phyloP scores from a whole-genome alignment of 345 rosid genomes.

The Lepidium sativum region DNA sequence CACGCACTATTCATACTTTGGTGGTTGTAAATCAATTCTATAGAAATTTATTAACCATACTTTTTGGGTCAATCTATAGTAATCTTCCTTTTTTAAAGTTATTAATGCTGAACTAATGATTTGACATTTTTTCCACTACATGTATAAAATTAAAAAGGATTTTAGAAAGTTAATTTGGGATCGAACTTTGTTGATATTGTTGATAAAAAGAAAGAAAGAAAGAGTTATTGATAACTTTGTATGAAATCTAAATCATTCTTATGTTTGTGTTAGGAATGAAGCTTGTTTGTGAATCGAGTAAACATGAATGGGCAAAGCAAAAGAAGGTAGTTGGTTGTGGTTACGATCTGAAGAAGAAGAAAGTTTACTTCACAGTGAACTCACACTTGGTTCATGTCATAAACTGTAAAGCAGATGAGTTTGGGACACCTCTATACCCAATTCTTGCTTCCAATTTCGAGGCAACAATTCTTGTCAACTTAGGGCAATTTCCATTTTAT shows the following conservation, averaged over 20 bases:
- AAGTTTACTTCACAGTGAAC: constrained; percentile 32
- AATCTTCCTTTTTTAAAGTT: too few species aligned
- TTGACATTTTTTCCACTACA: too few species aligned
- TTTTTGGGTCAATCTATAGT: too few species aligned
- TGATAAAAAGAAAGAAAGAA: too few species aligned
- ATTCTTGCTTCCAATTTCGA: constrained; percentile 24
- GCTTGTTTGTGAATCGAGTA: constrained; percentile 33
- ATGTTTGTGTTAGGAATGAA: constrained; percentile 45
- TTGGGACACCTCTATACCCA: constrained; percentile 31
- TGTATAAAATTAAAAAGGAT: too few species aligned
- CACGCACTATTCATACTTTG: too few species aligned
- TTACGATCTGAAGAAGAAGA: constrained; percentile 28
- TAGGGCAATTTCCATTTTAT: constrained; percentile 29
- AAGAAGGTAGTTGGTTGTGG: constrained; percentile 32
- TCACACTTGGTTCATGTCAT: constrained; percentile 29
- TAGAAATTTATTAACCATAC: too few species aligned
- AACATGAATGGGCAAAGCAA: constrained; percentile 24
- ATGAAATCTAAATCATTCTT: neutral
- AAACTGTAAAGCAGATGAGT: constrained; percentile 30
- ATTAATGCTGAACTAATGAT: too few species aligned
- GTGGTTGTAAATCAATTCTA: too few species aligned
- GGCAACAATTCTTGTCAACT: constrained; percentile 17
- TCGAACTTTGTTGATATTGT: too few species aligned
- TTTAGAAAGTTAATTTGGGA: too few species aligned
- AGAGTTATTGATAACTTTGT: too few species aligned